Evolutionary conservation across 106 monocot genomes (phyloP).

Genomic region (Allium cepa): DNA sequence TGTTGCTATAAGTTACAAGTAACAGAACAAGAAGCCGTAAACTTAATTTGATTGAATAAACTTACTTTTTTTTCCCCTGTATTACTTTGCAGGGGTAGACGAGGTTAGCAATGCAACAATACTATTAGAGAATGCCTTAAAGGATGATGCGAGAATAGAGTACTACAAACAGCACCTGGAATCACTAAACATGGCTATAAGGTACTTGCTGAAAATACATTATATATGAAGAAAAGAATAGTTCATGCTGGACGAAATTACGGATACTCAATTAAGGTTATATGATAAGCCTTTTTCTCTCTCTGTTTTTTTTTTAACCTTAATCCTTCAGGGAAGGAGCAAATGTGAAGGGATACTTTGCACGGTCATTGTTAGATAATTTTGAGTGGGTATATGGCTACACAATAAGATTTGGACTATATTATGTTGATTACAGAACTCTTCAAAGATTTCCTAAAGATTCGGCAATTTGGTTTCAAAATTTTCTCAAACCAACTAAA

Average conservation of each 20-base stretch:
- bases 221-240: neutral
- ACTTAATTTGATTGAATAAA: neutral
- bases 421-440: conserved; percentile 35
- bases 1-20: neutral
- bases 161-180: neutral
- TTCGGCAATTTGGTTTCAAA: conserved; percentile 32
- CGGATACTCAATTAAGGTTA: neutral
- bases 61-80: neutral
- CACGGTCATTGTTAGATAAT: conserved; percentile 45
- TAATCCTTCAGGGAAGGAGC: conserved; percentile 29
- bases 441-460: conserved; percentile 33
- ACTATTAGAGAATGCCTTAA: neutral
- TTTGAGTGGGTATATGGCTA: conserved; percentile 42
- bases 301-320: neutral
- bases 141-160: neutral
- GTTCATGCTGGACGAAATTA: neutral
- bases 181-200: neutral
- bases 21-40: neutral
- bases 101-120: neutral
- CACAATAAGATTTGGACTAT: conserved; percentile 31
- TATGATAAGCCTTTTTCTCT: neutral
- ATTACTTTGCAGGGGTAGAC: neutral
- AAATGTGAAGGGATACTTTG: conserved; percentile 42
- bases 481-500: conserved; percentile 12
- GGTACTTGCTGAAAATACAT: neutral